A percentile compares a stretch with the other conserved stretches of the same genome.
Evolutionary conservation across 1,284 basidiomycete species (phyloP).

Genomic region (Ceratobasidium sp.): DNA sequence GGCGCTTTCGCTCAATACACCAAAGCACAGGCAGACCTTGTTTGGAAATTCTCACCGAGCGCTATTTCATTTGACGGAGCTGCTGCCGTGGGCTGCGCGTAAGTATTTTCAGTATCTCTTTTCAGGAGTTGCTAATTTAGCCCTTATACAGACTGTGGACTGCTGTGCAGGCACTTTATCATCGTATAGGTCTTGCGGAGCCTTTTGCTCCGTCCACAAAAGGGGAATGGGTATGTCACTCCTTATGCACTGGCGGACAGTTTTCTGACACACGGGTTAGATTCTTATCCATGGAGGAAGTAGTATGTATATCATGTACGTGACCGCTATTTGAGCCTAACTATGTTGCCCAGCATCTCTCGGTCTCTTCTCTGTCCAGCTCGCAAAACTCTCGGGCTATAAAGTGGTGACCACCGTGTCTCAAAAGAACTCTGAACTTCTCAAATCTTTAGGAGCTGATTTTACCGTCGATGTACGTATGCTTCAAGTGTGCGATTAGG

Average conservation of each 20-base stretch:
- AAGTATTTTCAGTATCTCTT: neutral
- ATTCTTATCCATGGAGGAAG: constrained; percentile 36
- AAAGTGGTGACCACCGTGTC: constrained; percentile 57
- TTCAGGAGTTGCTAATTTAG: constrained; percentile 9
- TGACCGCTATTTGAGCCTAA: neutral
- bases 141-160: constrained; percentile 49
- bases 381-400: constrained; percentile 56
- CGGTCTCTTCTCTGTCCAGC: constrained; percentile 56
- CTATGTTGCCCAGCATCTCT: constrained; percentile 49
- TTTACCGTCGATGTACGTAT: constrained; percentile 53
- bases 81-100: constrained; percentile 50
- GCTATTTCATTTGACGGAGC: constrained; percentile 53
- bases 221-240: constrained; percentile 22
- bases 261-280: neutral
- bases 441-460: constrained; percentile 57
- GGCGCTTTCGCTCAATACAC: constrained; percentile 41
- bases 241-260: neutral
- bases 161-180: constrained; percentile 52
- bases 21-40: constrained; percentile 32
- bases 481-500: too few relatives aligned
- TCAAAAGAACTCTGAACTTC: constrained; percentile 54
- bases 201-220: constrained; percentile 42
- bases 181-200: constrained; percentile 50
- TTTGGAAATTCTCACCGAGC: constrained; percentile 48
- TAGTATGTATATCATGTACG: neutral